Conservation (phyloP, 495 filamentous ascomycete species). For the Tuber melanosporum region DNA sequence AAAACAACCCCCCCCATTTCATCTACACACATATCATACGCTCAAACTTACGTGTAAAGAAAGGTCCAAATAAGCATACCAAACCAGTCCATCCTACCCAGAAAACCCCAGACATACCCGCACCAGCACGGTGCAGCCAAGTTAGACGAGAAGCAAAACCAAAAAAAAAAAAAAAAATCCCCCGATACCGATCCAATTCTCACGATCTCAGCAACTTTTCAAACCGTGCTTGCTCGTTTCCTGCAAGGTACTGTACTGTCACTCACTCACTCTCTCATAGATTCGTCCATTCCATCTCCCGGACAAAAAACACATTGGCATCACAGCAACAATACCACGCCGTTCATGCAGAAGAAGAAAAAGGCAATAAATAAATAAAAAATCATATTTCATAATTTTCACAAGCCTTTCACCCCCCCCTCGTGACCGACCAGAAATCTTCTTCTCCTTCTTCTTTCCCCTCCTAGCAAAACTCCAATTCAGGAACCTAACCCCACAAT, state of each 20-base stretch:
- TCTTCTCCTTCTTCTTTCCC: background rate
- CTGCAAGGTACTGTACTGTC: background rate
- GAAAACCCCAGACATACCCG: background rate
- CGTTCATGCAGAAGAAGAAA: background rate
- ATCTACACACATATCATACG: background rate
- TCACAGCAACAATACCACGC: too few relatives aligned
- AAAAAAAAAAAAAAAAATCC: background rate
- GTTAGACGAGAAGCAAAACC: background rate
- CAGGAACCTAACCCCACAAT: conserved; percentile 1
- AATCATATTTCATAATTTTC: background rate
- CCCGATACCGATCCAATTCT: background rate
- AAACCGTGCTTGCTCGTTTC: background rate
- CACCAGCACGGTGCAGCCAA: background rate
- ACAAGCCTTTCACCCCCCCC: background rate
- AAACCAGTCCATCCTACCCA: background rate
- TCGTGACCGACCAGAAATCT: background rate
- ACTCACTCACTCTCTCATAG: background rate
- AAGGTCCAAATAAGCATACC: conserved; percentile 1
- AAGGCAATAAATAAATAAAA: background rate
- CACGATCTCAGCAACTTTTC: background rate
- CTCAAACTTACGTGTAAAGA: background rate
- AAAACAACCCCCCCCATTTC: background rate
- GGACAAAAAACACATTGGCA: too few relatives aligned
- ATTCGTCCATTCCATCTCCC: too few relatives aligned
- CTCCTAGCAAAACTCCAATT: background rate